Evolutionary conservation across 139 green algal genomes (phyloP).

Genomic region (Chlamydomonas schloesseri): DNA sequence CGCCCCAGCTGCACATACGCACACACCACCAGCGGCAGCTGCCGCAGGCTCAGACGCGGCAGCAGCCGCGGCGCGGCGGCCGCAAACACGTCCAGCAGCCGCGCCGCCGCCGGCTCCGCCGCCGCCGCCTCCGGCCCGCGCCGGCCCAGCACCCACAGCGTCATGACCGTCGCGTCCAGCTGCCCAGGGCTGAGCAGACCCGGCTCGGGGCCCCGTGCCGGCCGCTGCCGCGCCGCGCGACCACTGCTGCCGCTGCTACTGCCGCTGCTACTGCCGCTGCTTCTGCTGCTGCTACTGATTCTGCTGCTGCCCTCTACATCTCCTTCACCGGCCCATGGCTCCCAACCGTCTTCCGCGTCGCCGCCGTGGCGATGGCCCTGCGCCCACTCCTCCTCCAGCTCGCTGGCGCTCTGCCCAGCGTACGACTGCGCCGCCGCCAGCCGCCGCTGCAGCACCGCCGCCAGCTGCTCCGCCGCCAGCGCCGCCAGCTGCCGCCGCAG

Average conservation of each 20-base stretch:
- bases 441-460: neutral
- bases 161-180: constrained; percentile 16
- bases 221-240: neutral
- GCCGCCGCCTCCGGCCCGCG: neutral
- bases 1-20: constrained; percentile 21
- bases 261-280: no score
- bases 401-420: no score
- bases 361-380: no score
- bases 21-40: constrained; percentile 22
- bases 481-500: neutral
- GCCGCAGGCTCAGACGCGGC: neutral
- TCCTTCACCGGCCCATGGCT: no score
- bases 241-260: no score
- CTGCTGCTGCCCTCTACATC: no score
- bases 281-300: no score
- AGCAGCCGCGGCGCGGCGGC: neutral
- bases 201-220: no score
- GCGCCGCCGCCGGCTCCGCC: neutral
- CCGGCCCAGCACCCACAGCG: constrained; percentile 12
- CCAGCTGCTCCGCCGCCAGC: neutral
- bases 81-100: constrained; percentile 4
- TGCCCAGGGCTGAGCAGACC: neutral
- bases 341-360: no score
- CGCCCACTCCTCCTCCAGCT: no score
- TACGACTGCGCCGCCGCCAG: neutral